These are phyloP conservation scores for Paramyrothecium roridum DNA, from an alignment of 2,329 filamentous ascomycete species.

Conservation along the genomic window DNA sequence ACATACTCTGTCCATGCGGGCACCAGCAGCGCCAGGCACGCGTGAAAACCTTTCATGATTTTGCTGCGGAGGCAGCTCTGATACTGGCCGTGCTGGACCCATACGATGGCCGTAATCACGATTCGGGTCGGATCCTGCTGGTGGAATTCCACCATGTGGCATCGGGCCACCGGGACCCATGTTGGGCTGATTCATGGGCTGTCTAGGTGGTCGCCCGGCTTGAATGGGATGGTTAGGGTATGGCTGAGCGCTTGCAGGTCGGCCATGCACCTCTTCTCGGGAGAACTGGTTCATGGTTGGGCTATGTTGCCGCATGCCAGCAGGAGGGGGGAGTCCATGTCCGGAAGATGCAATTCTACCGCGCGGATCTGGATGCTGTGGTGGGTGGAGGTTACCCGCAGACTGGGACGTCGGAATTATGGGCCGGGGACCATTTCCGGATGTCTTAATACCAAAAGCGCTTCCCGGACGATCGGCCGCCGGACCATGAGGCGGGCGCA, in stretches of 20 bases:
- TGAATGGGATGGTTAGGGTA: conserved; percentile 14
- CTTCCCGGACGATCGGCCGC: conserved; percentile 46
- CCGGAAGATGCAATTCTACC: conserved; percentile 40
- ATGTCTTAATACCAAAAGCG: conserved; percentile 52
- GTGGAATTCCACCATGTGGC: conserved; percentile 15
- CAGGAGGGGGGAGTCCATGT: conserved; percentile 13
- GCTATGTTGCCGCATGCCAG: conserved; percentile 34
- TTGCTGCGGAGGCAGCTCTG: conserved; percentile 13
- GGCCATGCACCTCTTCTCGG: conserved; percentile 13
- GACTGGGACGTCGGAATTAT: conserved; percentile 40
- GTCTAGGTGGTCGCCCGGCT: background rate
- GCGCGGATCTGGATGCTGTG: conserved; percentile 31
- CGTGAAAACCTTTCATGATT: conserved; percentile 26
- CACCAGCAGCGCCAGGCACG: conserved; percentile 23
- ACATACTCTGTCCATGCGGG: conserved; percentile 26
- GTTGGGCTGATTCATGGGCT: background rate
- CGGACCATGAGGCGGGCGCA: conserved; percentile 46
- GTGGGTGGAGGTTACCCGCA: conserved; percentile 42
- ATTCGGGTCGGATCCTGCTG: conserved; percentile 21
- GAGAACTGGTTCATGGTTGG: conserved; percentile 12
- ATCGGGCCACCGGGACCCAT: conserved; percentile 12
- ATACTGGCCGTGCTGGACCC: conserved; percentile 12
- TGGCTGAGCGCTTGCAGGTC: conserved; percentile 22
- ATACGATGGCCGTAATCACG: conserved; percentile 36
- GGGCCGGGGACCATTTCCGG: conserved; percentile 15